These are phyloP conservation scores for Biscutella laevigata DNA, from an alignment of 441 rosid species.

Conservation along the genomic window DNA sequence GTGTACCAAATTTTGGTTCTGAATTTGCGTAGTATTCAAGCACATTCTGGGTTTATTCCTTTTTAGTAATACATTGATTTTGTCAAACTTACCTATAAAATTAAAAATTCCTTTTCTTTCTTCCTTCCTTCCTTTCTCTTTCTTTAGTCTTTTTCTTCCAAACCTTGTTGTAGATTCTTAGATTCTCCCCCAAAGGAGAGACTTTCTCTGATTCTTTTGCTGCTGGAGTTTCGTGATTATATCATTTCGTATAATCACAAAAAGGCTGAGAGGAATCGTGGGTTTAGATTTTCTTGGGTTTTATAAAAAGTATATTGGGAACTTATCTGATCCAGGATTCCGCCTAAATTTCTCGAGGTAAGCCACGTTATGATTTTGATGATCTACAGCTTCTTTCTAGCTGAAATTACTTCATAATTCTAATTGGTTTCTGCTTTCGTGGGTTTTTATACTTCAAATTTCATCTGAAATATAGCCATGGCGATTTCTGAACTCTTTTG, in stretches of 20 bases:
- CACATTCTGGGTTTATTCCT: conserved; percentile 27
- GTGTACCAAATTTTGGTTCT: conserved; percentile 37
- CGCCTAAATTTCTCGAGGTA: conserved; percentile 24
- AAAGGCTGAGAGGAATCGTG: conserved; percentile 12
- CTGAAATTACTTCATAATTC: not conserved
- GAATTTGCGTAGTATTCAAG: conserved; percentile 40
- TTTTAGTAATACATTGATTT: conserved; percentile 20
- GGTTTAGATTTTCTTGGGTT: conserved; percentile 1
- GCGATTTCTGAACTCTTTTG: conserved; percentile 2
- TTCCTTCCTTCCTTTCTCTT: not conserved
- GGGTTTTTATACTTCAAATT: not conserved
- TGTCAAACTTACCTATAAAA: conserved; percentile 13
- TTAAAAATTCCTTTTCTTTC: not conserved
- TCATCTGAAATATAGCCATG: too few relatives aligned
- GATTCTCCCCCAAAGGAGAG: conserved; percentile 26
- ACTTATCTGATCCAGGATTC: conserved; percentile 53
- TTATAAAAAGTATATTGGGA: conserved; percentile 34
- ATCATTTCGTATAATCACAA: conserved; percentile 13
- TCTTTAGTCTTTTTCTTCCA: not conserved
- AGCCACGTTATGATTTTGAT: conserved; percentile 27
- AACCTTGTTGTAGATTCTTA: conserved; percentile 23
- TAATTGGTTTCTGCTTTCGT: conserved; percentile 2
- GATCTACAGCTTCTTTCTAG: not conserved
- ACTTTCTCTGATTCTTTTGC: conserved; percentile 15
- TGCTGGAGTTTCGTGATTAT: conserved; percentile 5